phyloP scores from a whole-genome alignment of 768 basidiomycete species.

The Gautieria morchelliformis region DNA sequence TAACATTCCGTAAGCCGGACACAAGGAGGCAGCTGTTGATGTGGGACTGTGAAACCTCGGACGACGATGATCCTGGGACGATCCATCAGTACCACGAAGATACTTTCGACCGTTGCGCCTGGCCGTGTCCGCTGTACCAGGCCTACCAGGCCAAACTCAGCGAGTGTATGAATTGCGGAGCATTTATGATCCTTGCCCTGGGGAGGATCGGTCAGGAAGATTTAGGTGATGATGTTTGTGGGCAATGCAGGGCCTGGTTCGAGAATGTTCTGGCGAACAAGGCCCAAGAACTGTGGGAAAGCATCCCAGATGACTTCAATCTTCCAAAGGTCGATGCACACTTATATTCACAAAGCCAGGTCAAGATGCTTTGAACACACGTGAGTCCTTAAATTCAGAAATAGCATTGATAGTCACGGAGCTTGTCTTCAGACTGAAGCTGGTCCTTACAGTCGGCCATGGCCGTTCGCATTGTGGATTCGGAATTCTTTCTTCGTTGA shows the following conservation, averaged over 20 bases:
- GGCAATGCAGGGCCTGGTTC: not conserved
- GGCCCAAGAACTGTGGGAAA: no score
- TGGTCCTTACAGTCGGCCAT: no score
- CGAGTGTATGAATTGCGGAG: not conserved
- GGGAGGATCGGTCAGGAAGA: not conserved
- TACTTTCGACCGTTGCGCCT: no score
- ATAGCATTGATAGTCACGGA: no score
- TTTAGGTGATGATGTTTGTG: not conserved
- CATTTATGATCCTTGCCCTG: not conserved
- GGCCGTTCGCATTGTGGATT: no score
- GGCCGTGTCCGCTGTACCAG: not conserved
- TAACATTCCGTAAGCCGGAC: not conserved
- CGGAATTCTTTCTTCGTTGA: no score
- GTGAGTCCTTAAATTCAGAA: no score
- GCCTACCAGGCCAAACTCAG: not conserved
- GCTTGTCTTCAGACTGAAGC: no score
- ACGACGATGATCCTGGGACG: not conserved
- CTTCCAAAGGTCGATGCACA: no score
- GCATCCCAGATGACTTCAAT: no score
- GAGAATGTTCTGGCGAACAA: not conserved
- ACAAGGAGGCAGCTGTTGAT: not conserved
- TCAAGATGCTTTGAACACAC: no score
- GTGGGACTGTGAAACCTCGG: not conserved
- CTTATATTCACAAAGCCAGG: no score
- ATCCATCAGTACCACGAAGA: not conserved